These are phyloP conservation scores for Daldinia decipiens DNA, from an alignment of 495 filamentous ascomycete genomes.

Conservation along the genomic window DNA sequence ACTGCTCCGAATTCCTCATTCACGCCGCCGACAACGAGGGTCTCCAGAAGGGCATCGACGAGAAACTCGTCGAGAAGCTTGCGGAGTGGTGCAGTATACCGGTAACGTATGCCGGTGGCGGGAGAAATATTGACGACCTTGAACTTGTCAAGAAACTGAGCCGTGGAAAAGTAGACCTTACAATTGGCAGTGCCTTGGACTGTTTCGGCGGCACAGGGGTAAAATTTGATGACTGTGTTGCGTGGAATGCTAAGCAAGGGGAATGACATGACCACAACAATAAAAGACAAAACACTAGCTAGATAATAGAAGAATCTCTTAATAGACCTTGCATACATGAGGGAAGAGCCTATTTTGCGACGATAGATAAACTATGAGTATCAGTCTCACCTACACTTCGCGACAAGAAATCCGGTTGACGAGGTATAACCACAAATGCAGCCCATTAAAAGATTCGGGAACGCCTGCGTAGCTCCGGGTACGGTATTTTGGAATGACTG, in stretches of 20 bases:
- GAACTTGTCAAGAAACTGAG: constrained; percentile 81
- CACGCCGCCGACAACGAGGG: constrained; percentile 99
- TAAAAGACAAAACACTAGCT: not conserved
- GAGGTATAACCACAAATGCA: constrained; percentile 30
- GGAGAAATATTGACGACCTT: constrained; percentile 80
- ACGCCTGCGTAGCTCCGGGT: constrained; percentile 23
- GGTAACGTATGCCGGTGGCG: constrained; percentile 95
- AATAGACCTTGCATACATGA: not conserved
- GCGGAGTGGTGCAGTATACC: constrained; percentile 89
- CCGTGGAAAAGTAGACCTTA: constrained; percentile 85
- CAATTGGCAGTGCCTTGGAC: constrained; percentile 94
- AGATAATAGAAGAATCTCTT: not conserved
- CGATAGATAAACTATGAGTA: constrained; percentile 15
- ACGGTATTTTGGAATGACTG: constrained; percentile 33
- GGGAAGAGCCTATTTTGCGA: constrained; percentile 17
- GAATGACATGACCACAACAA: constrained; percentile 6
- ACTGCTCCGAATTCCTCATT: constrained; percentile 95
- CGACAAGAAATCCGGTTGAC: constrained; percentile 12
- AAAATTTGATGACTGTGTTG: constrained; percentile 85
- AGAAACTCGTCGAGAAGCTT: constrained; percentile 78
- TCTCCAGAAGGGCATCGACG: constrained; percentile 88
- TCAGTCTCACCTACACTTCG: constrained; percentile 8
- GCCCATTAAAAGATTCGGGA: constrained; percentile 20
- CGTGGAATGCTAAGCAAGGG: constrained; percentile 74
- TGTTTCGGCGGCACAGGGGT: constrained; percentile 92